These are phyloP conservation scores for Extremus antarcticus DNA, from an alignment of 495 filamentous ascomycete genomes.

Conservation along the genomic window DNA sequence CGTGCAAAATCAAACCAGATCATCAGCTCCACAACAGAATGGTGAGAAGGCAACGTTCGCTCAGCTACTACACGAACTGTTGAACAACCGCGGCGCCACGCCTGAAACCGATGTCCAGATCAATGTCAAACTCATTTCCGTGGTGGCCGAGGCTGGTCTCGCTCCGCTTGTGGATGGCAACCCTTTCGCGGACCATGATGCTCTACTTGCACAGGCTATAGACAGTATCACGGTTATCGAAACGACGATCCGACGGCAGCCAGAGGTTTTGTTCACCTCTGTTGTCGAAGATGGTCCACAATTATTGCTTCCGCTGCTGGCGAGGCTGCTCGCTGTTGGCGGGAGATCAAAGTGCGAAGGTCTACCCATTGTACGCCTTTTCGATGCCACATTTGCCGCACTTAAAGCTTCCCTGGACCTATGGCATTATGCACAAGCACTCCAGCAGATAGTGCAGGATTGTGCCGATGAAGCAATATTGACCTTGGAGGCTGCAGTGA, in stretches of 20 bases:
- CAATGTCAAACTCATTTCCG: conserved; percentile 72
- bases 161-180: conserved; percentile 51
- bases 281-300: conserved; percentile 37
- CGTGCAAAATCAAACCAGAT: conserved; percentile 35
- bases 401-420: conserved; percentile 3
- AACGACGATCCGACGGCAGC: conserved; percentile 60
- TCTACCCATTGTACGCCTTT: conserved; percentile 2
- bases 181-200: conserved; percentile 43
- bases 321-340: conserved; percentile 40
- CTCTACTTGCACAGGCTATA: conserved; percentile 46
- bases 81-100: conserved; percentile 33
- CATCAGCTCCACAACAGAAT: conserved; percentile 9
- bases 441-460: conserved; percentile 17
- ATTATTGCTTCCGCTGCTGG: conserved; percentile 70
- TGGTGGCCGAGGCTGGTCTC: conserved; percentile 71
- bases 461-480: conserved; percentile 21
- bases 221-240: conserved; percentile 65
- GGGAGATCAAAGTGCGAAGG: conserved; percentile 5
- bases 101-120: conserved; percentile 55
- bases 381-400: neutral
- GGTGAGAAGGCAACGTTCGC: conserved; percentile 46
- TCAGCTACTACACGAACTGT: conserved; percentile 54
- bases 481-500: neutral
- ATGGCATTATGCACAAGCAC: conserved; percentile 16
- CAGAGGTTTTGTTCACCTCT: conserved; percentile 51